Percentiles rank a stretch among this genome's conserved stretches.
These are phyloP conservation scores for Pleurotus tuoliensis DNA, from an alignment of 768 basidiomycete species.

Conservation along the genomic window DNA sequence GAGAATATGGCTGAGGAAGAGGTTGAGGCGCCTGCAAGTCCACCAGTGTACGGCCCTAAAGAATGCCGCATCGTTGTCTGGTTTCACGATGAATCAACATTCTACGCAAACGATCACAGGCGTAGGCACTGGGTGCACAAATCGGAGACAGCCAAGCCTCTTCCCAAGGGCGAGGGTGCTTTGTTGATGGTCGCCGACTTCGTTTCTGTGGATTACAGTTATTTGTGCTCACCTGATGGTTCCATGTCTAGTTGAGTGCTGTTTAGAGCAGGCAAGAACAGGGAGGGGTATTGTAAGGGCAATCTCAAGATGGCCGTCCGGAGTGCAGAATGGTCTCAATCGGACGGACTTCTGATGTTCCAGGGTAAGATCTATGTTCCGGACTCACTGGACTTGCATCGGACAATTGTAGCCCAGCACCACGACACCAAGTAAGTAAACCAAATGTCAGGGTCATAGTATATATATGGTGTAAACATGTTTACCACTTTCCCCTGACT, in stretches of 20 bases:
- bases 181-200: conserved; percentile 32
- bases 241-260: conserved; percentile 12
- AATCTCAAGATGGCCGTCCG: too few species aligned
- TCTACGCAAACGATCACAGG: conserved; percentile 28
- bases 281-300: conserved; percentile 15
- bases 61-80: conserved; percentile 11
- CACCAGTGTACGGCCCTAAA: too few species aligned
- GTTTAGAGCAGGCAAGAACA: conserved; percentile 19
- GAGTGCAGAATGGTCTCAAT: too few species aligned
- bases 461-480: too few species aligned
- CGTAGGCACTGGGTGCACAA: conserved; percentile 21
- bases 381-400: too few species aligned
- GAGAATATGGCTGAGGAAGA: not conserved
- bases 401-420: too few species aligned
- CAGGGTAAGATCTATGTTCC: too few species aligned
- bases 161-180: conserved; percentile 27
- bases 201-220: conserved; percentile 19
- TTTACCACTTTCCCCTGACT: too few species aligned
- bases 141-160: conserved; percentile 17
- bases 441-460: too few species aligned
- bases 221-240: conserved; percentile 10
- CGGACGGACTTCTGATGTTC: too few species aligned
- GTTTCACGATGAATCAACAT: conserved; percentile 30
- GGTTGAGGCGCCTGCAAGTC: too few species aligned
- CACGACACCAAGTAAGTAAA: too few species aligned